Percentiles rank a stretch among this genome's conserved stretches.
phyloP scores from a whole-genome alignment of 305 asterid species.

The Stenogyne calaminthoides region DNA sequence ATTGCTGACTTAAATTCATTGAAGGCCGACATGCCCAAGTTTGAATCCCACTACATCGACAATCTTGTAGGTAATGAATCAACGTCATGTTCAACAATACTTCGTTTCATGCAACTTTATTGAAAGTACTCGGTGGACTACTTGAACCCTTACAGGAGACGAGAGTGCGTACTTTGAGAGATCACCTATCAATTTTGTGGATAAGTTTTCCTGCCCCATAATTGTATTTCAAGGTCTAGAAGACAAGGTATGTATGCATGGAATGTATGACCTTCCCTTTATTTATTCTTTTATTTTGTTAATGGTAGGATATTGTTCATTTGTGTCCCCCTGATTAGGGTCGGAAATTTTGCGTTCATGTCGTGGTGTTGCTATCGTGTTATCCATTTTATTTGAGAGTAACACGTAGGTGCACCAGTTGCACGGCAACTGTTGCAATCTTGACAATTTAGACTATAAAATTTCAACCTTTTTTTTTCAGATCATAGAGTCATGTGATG shows the following conservation, averaged over 20 bases:
- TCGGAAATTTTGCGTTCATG: background rate
- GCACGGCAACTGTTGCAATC: too few relatives aligned
- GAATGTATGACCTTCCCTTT: background rate
- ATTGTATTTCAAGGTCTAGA: constrained; percentile 90
- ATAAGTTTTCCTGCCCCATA: constrained; percentile 79
- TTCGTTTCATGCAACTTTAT: constrained; percentile 1
- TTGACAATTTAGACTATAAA: too few relatives aligned
- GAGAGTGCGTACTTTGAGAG: constrained; percentile 67
- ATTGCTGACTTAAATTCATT: constrained; percentile 77
- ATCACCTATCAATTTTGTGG: constrained; percentile 85
- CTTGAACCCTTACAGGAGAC: constrained; percentile 53
- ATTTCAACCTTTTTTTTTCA: too few relatives aligned
- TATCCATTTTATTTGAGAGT: background rate
- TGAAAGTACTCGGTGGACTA: background rate
- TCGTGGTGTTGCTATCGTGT: background rate
- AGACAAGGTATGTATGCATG: constrained; percentile 58
- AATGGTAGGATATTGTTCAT: background rate
- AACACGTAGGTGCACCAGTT: too few relatives aligned
- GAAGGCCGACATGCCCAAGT: constrained; percentile 79
- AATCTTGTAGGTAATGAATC: constrained; percentile 61
- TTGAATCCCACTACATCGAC: constrained; percentile 84
- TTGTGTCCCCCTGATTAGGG: background rate
- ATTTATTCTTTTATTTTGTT: background rate
- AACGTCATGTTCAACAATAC: background rate
- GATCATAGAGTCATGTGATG: too few relatives aligned